phyloP scores from a whole-genome alignment of 164 flowering plant genomes.

The Chimonanthus salicifolius region DNA sequence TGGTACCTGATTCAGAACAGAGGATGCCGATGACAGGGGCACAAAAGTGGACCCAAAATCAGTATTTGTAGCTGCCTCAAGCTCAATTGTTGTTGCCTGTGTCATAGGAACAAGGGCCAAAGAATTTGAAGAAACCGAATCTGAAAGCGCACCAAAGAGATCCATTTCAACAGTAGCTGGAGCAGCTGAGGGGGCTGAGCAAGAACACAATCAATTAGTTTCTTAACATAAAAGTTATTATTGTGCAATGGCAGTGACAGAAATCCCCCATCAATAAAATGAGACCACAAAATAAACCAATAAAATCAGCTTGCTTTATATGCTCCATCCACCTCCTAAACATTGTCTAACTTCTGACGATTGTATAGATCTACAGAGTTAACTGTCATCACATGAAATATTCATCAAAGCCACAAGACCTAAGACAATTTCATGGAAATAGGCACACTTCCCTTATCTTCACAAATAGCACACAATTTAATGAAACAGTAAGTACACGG shows the following conservation, averaged over 20 bases:
- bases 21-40: slow-evolving; percentile 31
- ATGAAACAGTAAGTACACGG: too few relatives aligned
- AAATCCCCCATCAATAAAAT: too few relatives aligned
- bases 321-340: too few relatives aligned
- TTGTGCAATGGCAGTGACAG: background rate
- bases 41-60: slow-evolving; percentile 32
- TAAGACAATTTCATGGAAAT: too few relatives aligned
- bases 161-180: slow-evolving; percentile 59
- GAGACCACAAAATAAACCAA: too few relatives aligned
- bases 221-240: background rate
- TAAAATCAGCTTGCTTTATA: too few relatives aligned
- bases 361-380: too few relatives aligned
- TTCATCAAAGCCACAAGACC: too few relatives aligned
- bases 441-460: too few relatives aligned
- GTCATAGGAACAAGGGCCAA: slow-evolving; percentile 59
- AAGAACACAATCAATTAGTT: slow-evolving; percentile 1
- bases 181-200: slow-evolving; percentile 28
- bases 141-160: slow-evolving; percentile 69
- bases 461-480: too few relatives aligned
- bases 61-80: slow-evolving; percentile 28
- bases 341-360: too few relatives aligned
- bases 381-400: too few relatives aligned
- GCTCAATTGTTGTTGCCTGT: slow-evolving; percentile 29
- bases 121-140: slow-evolving; percentile 40
- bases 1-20: slow-evolving; percentile 47